Evolutionary conservation across 148 eudicot species (phyloP).

Genomic region (Limonium bicolor): DNA sequence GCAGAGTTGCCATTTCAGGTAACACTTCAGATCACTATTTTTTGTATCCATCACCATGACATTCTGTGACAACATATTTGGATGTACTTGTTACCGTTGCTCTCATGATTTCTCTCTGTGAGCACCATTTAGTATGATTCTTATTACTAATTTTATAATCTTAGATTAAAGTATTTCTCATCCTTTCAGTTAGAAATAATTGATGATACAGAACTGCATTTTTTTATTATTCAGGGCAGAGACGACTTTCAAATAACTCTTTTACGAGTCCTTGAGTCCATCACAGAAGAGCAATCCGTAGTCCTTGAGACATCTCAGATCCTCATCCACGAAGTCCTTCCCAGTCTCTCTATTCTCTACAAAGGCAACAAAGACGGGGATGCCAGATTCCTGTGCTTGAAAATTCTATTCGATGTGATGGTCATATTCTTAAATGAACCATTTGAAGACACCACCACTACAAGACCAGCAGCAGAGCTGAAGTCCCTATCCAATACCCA

Average conservation of each 20-base stretch:
- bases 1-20: slow-evolving; percentile 89
- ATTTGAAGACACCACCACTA: slow-evolving; percentile 21
- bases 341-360: slow-evolving; percentile 72
- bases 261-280: slow-evolving; percentile 60
- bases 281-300: slow-evolving; percentile 53
- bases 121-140: too few relatives aligned
- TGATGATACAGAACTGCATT: background rate
- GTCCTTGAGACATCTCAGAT: slow-evolving; percentile 28
- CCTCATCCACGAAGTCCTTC: slow-evolving; percentile 56
- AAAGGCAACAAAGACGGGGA: slow-evolving; percentile 94
- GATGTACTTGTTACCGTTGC: too few relatives aligned
- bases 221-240: slow-evolving; percentile 74
- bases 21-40: background rate
- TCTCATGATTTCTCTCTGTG: too few relatives aligned
- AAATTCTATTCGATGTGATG: slow-evolving; percentile 77
- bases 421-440: slow-evolving; percentile 52
- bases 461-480: slow-evolving; percentile 32
- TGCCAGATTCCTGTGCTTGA: slow-evolving; percentile 87
- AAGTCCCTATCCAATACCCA: slow-evolving; percentile 44
- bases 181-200: too few relatives aligned
- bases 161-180: too few relatives aligned
- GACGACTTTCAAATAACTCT: slow-evolving; percentile 92
- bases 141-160: too few relatives aligned
- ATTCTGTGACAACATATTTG: too few relatives aligned
- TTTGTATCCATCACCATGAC: background rate